Evolutionary conservation across 495 filamentous ascomycete genomes (phyloP), one percentile per base, ranked within the genome.

Genomic region (Haplographium delicatum): DNA sequence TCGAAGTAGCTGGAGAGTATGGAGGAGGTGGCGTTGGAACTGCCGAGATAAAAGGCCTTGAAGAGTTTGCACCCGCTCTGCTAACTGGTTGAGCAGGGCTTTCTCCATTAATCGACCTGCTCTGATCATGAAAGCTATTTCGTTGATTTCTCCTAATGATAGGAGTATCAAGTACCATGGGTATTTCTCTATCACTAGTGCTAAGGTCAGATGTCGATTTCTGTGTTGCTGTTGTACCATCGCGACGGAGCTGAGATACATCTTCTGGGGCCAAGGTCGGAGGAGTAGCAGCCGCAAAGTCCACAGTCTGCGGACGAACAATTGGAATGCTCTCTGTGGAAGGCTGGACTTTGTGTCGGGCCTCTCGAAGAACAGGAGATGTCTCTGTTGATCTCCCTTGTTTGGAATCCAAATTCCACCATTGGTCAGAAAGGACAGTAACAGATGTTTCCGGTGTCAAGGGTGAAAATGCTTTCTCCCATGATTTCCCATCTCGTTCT

Each of bases 381-480:
- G 11, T 20, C 6, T 27, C 50, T n/a, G 9, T 11, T 2, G 44
- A 34, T 23, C 52, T 50, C 7, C 4, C 15, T 15, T 55, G 37
- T 27, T 51, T 54, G 16, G 40, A 9, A 13, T 51, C 40, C n/a
- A 35, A 18, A 27, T 59, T 28, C 61, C 57, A 61, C 61, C 58
- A 61, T 1, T 37, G 16, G 38, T 60, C 57, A 3, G 54, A 53
- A 2, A 30, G 6, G 37, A 54, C 53, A 13, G 61, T 61, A 20
- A 50, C 60, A 15, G 58, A 47, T 23, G 57, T 53, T 23, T 23
- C 54, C 1, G 60, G 60, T 13, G 63, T 59, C 19, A 58, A 6
- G 6, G 61, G 60, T 33, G 68, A 71, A 54, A 76, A 72, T 48
- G 66, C 58, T 19, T 59, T 74, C 65, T 50, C 69, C 65, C 60